Percentiles rank a stretch among this genome's conserved stretches.
Evolutionary conservation across 495 filamentous ascomycete species (phyloP).

Genomic region (Cudoniella acicularis): DNA sequence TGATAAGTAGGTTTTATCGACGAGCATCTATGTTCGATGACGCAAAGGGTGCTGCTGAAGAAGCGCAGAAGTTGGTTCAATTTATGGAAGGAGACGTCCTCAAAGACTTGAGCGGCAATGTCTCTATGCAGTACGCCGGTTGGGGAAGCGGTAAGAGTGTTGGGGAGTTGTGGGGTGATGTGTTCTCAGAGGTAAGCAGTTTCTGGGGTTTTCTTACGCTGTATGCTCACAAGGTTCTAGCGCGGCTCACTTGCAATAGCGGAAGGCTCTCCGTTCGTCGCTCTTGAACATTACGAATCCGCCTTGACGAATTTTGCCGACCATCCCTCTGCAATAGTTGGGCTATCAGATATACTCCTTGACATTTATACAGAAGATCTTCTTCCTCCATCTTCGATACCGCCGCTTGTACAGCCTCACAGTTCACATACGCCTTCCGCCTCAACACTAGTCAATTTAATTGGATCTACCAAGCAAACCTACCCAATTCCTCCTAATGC

Average conservation of each 20-base stretch:
- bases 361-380: slow-evolving; percentile 74
- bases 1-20: slow-evolving; percentile 82
- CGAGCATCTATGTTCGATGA: slow-evolving; percentile 75
- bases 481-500: background rate
- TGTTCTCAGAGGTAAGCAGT: slow-evolving; percentile 61
- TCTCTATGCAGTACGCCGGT: slow-evolving; percentile 53
- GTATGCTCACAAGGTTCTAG: slow-evolving; percentile 41
- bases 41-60: slow-evolving; percentile 69
- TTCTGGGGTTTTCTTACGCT: background rate
- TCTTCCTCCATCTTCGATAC: slow-evolving; percentile 39
- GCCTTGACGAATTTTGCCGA: slow-evolving; percentile 71
- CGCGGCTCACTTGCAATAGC: slow-evolving; percentile 64
- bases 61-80: slow-evolving; percentile 70
- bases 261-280: slow-evolving; percentile 59
- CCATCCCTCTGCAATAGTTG: slow-evolving; percentile 76
- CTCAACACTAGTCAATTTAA: slow-evolving; percentile 4
- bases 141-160: slow-evolving; percentile 74
- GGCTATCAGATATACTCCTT: slow-evolving; percentile 76
- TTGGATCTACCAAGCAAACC: background rate
- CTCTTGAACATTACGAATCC: slow-evolving; percentile 71
- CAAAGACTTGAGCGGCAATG: slow-evolving; percentile 43
- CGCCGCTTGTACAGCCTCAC: slow-evolving; percentile 14
- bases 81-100: slow-evolving; percentile 49
- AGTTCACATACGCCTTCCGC: slow-evolving; percentile 10
- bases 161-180: slow-evolving; percentile 77